Base-by-base conservation (phyloP, 2,329 filamentous ascomycete species). In the Penicillium sp. region DNA sequence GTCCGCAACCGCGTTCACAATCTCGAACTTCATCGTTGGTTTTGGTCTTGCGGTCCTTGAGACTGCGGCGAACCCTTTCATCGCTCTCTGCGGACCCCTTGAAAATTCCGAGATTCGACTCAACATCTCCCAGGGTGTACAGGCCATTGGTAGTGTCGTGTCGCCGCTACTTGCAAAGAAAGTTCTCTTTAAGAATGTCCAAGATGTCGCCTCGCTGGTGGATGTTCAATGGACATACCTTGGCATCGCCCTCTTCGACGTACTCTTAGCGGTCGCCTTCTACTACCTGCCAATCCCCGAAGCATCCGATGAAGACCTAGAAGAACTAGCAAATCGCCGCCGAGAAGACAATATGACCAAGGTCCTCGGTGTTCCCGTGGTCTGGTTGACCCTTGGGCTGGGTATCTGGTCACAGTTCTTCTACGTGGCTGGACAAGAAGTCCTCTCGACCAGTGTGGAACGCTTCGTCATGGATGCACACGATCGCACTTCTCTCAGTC, bases 151-250 rank as follows among this genome's bases (percentile, higher is more conserved):
- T 7, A 83, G 76, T 35, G 76, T 85, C 6, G 67, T 83, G 10
- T 83, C 83, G 0, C 82, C 82, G 2, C 72, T 85, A 2, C 73
- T 86, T 31, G 83, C 83, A 3, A 75, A 80, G 51, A 80, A 79
- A 48, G 82, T 82, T 0, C 74, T 86, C 25, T 84, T 85, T 69
- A 76, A 73, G 31, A 65, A 68, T n/a, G 71, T 76, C 2, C 65
- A 65, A 4, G 70, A 79, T 50, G 78, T 79, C 0, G 72, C 76
- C 0, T 79, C 76, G 9, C 65, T 86, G 24, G 79, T 85, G 50
- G 76, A 83, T 48, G 81, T 84, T 1, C 83, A 86, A 63, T 86
- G 83, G 82, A 79, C 82, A 0, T 86, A 86, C 54, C 77, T 86
- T 2, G 83, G 81, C 7, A 85, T 86, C 50, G 77, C 81, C 1